Conservation (phyloP, 345 rosid genomes). For the Passiflora organensis region DNA sequence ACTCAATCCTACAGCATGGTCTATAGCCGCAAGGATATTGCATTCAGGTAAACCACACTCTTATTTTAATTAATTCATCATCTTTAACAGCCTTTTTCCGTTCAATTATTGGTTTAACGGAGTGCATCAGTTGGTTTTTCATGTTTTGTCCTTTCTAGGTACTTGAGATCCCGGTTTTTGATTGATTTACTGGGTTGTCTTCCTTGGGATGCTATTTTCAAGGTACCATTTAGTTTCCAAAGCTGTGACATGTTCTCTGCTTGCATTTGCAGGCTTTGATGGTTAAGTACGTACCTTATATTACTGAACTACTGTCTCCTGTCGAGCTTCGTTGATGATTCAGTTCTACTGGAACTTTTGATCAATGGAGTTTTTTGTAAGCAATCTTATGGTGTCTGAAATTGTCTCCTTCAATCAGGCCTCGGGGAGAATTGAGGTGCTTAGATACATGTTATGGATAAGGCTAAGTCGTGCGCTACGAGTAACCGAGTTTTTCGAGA, state of each 20-base stretch:
- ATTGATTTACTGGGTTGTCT: conserved; percentile 65
- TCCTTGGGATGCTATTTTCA: conserved; percentile 84
- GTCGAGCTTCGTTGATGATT: not conserved
- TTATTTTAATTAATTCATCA: too few species aligned
- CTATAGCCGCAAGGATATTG: conserved; percentile 49
- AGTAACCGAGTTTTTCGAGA: conserved; percentile 60
- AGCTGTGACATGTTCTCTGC: not conserved
- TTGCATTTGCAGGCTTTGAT: not conserved
- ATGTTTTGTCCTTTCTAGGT: conserved; percentile 21
- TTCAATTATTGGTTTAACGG: not conserved
- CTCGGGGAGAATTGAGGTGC: conserved; percentile 54
- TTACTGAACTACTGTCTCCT: not conserved
- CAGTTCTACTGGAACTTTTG: too few species aligned
- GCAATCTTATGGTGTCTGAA: not conserved
- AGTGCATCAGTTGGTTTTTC: too few species aligned
- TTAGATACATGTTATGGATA: conserved; percentile 72
- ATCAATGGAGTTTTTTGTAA: not conserved
- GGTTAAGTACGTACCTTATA: not conserved
- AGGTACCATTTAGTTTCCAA: conserved; percentile 28
- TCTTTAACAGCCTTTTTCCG: too few species aligned
- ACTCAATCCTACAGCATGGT: conserved; percentile 48
- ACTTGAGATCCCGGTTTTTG: conserved; percentile 60
- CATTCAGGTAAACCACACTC: conserved; percentile 39
- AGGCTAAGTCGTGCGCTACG: conserved; percentile 56
- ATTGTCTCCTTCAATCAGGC: conserved; percentile 30